Conservation (phyloP, 1,284 basidiomycete species). For the Moniliophthora roreri region DNA sequence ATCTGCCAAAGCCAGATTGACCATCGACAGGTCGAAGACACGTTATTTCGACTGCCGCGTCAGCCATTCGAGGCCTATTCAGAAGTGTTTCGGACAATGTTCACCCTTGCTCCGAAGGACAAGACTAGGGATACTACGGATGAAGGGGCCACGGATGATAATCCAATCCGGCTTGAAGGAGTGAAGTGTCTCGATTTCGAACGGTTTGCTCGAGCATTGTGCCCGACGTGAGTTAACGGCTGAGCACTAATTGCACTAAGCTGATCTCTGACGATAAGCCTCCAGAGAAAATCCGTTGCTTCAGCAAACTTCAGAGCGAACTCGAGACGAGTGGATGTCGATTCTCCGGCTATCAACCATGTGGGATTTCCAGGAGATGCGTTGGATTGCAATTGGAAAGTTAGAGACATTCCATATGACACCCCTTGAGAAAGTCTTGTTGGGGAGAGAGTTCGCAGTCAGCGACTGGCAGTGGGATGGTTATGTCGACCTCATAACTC, state of each 20-base stretch:
- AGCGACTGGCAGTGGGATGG: background rate
- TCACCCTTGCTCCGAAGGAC: slow-evolving; percentile 12
- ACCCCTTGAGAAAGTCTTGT: slow-evolving; percentile 11
- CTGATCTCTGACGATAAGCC: too few species aligned
- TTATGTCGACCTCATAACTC: background rate
- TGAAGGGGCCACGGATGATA: too few species aligned
- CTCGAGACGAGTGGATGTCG: slow-evolving; percentile 21
- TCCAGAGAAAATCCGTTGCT: too few species aligned
- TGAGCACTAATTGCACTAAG: too few species aligned
- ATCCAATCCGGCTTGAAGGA: too few species aligned
- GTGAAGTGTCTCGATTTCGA: too few species aligned
- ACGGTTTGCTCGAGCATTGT: too few species aligned
- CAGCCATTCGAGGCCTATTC: slow-evolving; percentile 22
- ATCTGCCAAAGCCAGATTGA: too few species aligned
- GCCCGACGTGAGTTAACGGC: too few species aligned
- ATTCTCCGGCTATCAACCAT: slow-evolving; percentile 28
- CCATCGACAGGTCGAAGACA: slow-evolving; percentile 22
- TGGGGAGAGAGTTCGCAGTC: slow-evolving; percentile 4
- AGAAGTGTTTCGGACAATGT: slow-evolving; percentile 24
- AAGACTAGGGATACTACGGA: too few species aligned
- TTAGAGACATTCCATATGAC: slow-evolving; percentile 6
- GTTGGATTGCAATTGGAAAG: slow-evolving; percentile 22
- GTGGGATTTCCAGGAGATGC: slow-evolving; percentile 28
- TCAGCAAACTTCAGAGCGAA: background rate
- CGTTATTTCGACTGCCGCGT: slow-evolving; percentile 25